Percentiles rank a stretch among this genome's conserved stretches.
phyloP scores from a whole-genome alignment of 1,139 yeast species.

The Lodderomyces oxycetoniae region DNA sequence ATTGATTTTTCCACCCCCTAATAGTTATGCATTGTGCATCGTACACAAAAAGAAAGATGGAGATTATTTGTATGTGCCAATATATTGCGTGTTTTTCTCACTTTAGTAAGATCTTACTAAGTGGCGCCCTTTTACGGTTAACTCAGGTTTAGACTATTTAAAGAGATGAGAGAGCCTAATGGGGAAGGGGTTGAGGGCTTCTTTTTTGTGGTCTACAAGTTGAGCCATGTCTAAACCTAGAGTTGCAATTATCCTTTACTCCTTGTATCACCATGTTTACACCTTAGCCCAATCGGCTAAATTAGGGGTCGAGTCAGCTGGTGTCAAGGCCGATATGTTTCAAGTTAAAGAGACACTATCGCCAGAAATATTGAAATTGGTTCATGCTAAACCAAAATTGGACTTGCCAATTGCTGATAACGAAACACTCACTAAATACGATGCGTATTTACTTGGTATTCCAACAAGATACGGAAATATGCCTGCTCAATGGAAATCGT shows the following conservation, averaged over 20 bases:
- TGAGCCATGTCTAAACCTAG: constrained; percentile 7
- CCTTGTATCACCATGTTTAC: constrained; percentile 34
- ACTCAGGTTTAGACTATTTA: too few relatives aligned
- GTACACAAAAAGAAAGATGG: too few relatives aligned
- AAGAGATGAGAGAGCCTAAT: too few relatives aligned
- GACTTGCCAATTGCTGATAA: constrained; percentile 30
- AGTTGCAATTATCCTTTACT: constrained; percentile 34
- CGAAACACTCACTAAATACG: constrained; percentile 30
- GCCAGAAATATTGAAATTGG: constrained; percentile 32
- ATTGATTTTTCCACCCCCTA: too few relatives aligned
- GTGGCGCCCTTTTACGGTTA: too few relatives aligned
- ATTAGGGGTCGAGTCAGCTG: constrained; percentile 35
- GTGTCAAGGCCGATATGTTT: constrained; percentile 34
- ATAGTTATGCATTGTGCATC: too few relatives aligned
- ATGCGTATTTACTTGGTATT: constrained; percentile 36
- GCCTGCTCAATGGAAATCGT: constrained; percentile 38
- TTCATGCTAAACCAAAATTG: constrained; percentile 31
- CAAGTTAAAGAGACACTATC: constrained; percentile 26
- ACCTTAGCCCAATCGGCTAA: constrained; percentile 32
- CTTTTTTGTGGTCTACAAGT: too few relatives aligned
- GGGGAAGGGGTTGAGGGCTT: too few relatives aligned
- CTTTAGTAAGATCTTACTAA: too few relatives aligned
- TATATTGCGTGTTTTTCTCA: too few relatives aligned
- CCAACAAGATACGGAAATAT: constrained; percentile 38
- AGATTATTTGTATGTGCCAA: too few relatives aligned